Evolutionary conservation across 225 moss, liverwort and hornwort genomes (phyloP).

Genomic region (Antitrichia curtipendula): DNA sequence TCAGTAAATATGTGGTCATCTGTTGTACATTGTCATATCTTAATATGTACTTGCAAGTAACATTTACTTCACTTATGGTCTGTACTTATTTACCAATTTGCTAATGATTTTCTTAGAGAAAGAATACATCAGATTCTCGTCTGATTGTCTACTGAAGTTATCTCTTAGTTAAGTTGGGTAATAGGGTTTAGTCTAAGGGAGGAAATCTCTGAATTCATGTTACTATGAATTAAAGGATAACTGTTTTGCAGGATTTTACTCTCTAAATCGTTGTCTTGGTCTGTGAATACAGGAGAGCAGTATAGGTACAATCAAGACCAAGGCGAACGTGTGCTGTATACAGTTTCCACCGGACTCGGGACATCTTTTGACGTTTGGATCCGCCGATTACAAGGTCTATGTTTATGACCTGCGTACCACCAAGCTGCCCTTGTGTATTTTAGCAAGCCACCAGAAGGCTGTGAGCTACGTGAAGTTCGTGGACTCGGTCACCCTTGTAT

Average conservation of each 20-base stretch:
- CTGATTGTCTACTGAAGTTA: not conserved
- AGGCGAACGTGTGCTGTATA: constrained; percentile 97
- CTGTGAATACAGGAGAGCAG: constrained; percentile 60
- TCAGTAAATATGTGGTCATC: not conserved
- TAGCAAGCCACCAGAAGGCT: constrained; percentile 85
- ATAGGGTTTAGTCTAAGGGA: not conserved
- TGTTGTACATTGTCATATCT: not conserved
- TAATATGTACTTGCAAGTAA: not conserved
- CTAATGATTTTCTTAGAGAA: not conserved
- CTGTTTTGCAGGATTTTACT: not conserved
- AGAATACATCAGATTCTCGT: not conserved
- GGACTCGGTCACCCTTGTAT: constrained; percentile 78
- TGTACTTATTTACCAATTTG: not conserved
- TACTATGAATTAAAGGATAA: not conserved
- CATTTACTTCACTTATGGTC: not conserved
- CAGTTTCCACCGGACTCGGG: constrained; percentile 94
- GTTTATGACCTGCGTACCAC: constrained; percentile 89
- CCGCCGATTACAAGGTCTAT: constrained; percentile 86
- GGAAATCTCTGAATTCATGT: not conserved
- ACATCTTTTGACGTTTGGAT: constrained; percentile 83
- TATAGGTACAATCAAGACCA: constrained; percentile 81
- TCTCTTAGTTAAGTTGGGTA: not conserved
- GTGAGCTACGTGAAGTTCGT: constrained; percentile 98
- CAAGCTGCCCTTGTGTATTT: constrained; percentile 64
- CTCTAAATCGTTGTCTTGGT: not conserved